Evolutionary conservation across 2,329 filamentous ascomycete species (phyloP).

Genomic region (Juglanconis oblonga): DNA sequence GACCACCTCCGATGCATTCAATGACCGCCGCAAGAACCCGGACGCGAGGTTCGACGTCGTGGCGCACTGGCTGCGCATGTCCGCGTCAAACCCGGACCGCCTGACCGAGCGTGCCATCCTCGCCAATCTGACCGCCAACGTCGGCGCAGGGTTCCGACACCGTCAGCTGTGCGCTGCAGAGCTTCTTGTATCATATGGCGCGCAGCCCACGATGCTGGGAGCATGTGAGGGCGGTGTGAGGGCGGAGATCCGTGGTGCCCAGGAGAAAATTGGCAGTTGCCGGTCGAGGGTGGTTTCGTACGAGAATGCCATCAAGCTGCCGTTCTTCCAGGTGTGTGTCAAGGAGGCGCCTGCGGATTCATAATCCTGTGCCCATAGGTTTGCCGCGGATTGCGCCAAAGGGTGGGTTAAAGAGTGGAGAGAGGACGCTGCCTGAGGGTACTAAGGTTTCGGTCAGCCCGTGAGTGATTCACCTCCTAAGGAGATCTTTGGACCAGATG

Average conservation of each 20-base stretch:
- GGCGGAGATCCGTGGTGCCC: constrained; percentile 23
- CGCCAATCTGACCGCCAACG: constrained; percentile 18
- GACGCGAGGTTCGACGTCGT: constrained; percentile 25
- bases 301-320: constrained; percentile 27
- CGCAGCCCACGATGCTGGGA: constrained; percentile 19
- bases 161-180: constrained; percentile 22
- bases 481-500: constrained; percentile 23
- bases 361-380: constrained; percentile 27
- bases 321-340: constrained; percentile 33
- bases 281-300: constrained; percentile 21
- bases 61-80: constrained; percentile 25
- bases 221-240: constrained; percentile 5
- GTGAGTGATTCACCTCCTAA: constrained; percentile 28
- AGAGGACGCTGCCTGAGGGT: constrained; percentile 25
- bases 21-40: constrained; percentile 22
- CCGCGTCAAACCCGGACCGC: constrained; percentile 18
- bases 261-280: constrained; percentile 13
- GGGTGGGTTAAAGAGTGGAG: constrained; percentile 26
- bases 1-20: constrained; percentile 23
- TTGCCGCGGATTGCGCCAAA: constrained; percentile 26
- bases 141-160: constrained; percentile 25
- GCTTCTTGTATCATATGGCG: constrained; percentile 26
- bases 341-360: constrained; percentile 30
- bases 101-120: constrained; percentile 23
- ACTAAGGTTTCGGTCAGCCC: constrained; percentile 27